Conservation (phyloP, 2,329 filamentous ascomycete species). For the Ophiostoma himal-ulmi region DNA sequence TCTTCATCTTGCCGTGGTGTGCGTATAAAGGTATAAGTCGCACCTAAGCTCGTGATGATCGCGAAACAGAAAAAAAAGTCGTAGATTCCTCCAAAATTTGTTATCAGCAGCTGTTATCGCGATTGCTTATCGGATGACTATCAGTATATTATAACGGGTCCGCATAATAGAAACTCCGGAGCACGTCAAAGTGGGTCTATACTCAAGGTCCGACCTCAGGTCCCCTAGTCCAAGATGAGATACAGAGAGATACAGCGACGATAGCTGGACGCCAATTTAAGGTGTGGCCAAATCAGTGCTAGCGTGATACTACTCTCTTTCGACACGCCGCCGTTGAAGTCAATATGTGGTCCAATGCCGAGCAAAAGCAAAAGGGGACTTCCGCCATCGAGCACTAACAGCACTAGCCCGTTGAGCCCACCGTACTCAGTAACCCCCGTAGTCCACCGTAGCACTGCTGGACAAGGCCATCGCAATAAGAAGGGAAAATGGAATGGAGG, state of each 20-base stretch:
- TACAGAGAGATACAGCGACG: neutral
- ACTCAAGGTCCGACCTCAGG: neutral
- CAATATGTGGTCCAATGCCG: conserved; percentile 4
- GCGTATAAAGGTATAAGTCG: neutral
- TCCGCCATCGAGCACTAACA: conserved; percentile 7
- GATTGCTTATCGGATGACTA: conserved; percentile 18
- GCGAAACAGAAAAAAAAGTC: conserved; percentile 22
- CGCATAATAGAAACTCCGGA: conserved; percentile 18
- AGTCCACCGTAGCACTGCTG: conserved; percentile 7
- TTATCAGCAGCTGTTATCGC: conserved; percentile 21
- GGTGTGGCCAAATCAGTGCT: conserved; percentile 17
- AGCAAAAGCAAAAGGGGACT: conserved; percentile 7
- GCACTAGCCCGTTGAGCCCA: neutral
- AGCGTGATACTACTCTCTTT: conserved; percentile 11
- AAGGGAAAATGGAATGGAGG: conserved; percentile 17
- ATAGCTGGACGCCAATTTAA: neutral
- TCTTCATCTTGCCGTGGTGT: conserved; percentile 74
- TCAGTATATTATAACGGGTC: conserved; percentile 20
- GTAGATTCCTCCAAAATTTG: conserved; percentile 20
- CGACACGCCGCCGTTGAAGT: neutral
- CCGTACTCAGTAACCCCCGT: neutral
- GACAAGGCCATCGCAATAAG: conserved; percentile 22
- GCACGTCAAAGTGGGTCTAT: neutral
- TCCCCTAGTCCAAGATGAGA: neutral
- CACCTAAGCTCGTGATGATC: conserved; percentile 13